These are phyloP conservation scores for Arabidopsis lyrata DNA, from an alignment of 441 rosid species.

Conservation along the genomic window DNA sequence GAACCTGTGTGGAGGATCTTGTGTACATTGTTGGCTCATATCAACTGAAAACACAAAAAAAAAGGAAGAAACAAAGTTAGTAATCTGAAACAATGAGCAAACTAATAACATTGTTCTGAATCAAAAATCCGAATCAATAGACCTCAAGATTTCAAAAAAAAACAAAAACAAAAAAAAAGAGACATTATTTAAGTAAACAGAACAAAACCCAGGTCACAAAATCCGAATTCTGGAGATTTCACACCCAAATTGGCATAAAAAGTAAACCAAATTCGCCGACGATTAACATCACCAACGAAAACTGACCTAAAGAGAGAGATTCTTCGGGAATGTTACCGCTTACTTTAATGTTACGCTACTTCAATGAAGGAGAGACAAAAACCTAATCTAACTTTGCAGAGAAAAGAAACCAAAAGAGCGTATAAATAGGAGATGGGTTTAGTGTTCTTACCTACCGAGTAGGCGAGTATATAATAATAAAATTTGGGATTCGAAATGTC, in stretches of 20 bases:
- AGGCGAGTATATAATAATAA: no score
- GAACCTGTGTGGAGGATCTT: slow-evolving; percentile 63
- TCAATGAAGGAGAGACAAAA: neutral
- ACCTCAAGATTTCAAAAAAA: neutral
- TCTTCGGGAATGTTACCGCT: slow-evolving; percentile 19
- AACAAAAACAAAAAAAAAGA: no score
- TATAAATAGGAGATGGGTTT: slow-evolving; percentile 21
- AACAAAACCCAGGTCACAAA: neutral
- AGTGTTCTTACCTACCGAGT: slow-evolving; percentile 27
- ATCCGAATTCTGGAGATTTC: neutral
- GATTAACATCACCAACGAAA: neutral
- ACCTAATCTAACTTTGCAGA: neutral
- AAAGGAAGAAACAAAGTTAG: neutral
- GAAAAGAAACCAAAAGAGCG: neutral
- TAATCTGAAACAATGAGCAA: slow-evolving; percentile 3
- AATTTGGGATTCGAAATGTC: slow-evolving; percentile 11
- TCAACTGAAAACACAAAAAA: slow-evolving; percentile 49
- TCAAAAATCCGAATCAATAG: neutral
- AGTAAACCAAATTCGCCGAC: neutral
- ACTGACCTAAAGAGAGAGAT: slow-evolving; percentile 17
- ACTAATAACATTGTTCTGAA: neutral
- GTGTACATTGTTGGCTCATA: slow-evolving; percentile 63
- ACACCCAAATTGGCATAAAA: neutral
- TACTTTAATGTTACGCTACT: slow-evolving; percentile 12
- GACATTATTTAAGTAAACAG: neutral